phyloP scores from a whole-genome alignment of 2,329 filamentous ascomycete genomes.

The Fusarium stilboides region DNA sequence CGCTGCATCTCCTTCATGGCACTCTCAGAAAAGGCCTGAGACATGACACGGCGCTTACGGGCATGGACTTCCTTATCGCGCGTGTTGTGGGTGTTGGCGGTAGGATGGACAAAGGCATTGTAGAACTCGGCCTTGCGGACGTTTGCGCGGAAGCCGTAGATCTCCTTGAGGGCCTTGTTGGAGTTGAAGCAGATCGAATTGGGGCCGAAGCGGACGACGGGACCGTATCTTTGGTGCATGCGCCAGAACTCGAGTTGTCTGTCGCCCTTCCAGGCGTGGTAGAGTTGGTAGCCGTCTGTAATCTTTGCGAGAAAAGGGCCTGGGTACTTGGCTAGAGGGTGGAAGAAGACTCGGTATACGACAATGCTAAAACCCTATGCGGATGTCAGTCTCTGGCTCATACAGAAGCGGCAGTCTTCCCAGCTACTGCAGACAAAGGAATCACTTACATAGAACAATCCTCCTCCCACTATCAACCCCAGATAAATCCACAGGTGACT shows the following conservation, averaged over 20 bases:
- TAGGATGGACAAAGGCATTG: conserved; percentile 79
- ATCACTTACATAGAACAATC: conserved; percentile 60
- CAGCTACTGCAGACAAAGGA: neutral
- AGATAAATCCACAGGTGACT: conserved; percentile 60
- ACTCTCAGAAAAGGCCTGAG: conserved; percentile 78
- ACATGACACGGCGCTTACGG: conserved; percentile 78
- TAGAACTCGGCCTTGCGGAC: conserved; percentile 81
- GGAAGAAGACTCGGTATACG: conserved; percentile 73
- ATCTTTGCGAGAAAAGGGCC: conserved; percentile 75
- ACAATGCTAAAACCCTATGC: conserved; percentile 59
- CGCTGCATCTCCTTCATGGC: conserved; percentile 78
- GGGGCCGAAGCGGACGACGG: conserved; percentile 83
- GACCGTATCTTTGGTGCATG: conserved; percentile 80
- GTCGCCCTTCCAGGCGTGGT: conserved; percentile 82
- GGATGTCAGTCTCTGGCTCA: conserved; percentile 9
- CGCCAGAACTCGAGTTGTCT: conserved; percentile 81
- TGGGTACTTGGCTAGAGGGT: conserved; percentile 76
- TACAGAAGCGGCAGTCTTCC: neutral
- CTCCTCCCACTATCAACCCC: conserved; percentile 55
- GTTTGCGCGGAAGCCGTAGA: conserved; percentile 75
- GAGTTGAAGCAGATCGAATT: conserved; percentile 85
- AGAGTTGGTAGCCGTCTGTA: conserved; percentile 77
- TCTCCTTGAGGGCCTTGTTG: conserved; percentile 75
- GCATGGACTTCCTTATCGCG: conserved; percentile 79
- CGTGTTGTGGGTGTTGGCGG: conserved; percentile 80